A percentile compares a stretch with the other conserved stretches of the same genome.
Conservation (phyloP, 257 asterid genomes). For the Sherardia arvensis region DNA sequence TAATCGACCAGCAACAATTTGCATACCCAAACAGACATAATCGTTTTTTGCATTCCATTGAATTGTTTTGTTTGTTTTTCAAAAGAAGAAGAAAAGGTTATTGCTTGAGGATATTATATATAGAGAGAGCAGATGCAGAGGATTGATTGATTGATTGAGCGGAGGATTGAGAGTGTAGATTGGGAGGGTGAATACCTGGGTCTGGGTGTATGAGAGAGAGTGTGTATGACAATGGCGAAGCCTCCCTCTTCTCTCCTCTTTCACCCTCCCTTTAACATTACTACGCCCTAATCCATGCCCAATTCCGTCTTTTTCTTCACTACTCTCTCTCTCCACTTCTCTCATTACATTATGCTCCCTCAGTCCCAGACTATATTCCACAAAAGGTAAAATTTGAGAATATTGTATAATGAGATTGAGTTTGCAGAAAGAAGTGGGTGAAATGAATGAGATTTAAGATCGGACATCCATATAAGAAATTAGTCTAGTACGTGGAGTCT, state of each 20-base stretch:
- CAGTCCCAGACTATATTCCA: too few relatives aligned
- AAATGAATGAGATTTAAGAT: too few relatives aligned
- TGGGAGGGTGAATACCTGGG: conserved; percentile 14
- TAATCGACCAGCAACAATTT: conserved; percentile 26
- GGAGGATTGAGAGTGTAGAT: neutral
- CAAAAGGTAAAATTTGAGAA: too few relatives aligned
- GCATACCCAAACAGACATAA: conserved; percentile 23
- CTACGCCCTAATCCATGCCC: conserved; percentile 12
- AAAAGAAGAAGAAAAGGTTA: conserved; percentile 1
- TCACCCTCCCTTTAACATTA: neutral
- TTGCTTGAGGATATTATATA: neutral
- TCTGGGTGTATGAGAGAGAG: neutral
- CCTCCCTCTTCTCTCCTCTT: neutral
- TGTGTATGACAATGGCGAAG: neutral
- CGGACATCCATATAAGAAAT: too few relatives aligned
- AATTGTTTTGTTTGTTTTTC: neutral
- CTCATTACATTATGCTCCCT: too few relatives aligned
- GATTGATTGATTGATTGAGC: neutral
- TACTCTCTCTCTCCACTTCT: too few relatives aligned
- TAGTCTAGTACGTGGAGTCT: too few relatives aligned
- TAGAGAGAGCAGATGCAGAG: neutral
- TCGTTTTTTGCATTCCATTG: neutral
- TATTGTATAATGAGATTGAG: too few relatives aligned
- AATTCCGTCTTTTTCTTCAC: neutral
- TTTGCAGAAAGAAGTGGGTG: too few relatives aligned